phyloP scores from a whole-genome alignment of 78 protist genomes.

The Anaeramoeba ignava region DNA sequence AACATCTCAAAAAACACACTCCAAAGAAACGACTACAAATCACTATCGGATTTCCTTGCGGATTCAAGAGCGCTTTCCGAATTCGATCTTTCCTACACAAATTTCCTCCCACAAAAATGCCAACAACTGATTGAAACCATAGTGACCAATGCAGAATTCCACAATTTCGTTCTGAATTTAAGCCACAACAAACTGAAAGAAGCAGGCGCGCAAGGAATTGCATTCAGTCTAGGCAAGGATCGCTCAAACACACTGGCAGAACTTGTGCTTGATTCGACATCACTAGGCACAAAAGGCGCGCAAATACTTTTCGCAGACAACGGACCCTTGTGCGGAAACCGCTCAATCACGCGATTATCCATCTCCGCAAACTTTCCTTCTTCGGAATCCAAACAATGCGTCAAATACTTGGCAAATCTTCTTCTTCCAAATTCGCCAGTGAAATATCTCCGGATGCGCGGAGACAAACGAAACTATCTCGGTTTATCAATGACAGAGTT shows the following conservation, averaged over 20 bases:
- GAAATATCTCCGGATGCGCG: not conserved
- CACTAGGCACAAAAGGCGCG: not conserved
- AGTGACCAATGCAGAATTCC: not conserved
- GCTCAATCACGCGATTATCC: not conserved
- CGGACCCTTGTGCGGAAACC: not conserved
- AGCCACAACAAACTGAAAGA: not conserved
- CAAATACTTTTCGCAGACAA: too few relatives aligned
- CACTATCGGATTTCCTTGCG: too few relatives aligned
- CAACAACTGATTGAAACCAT: not conserved
- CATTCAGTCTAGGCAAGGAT: not conserved
- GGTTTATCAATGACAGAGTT: not conserved
- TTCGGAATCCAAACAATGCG: not conserved
- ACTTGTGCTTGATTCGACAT: not conserved
- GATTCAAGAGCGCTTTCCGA: not conserved
- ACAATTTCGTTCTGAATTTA: not conserved
- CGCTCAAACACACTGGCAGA: not conserved
- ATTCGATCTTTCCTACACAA: not conserved
- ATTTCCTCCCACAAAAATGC: not conserved
- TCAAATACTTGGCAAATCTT: not conserved
- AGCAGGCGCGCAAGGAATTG: not conserved
- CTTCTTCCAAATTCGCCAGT: not conserved
- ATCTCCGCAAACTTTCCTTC: not conserved
- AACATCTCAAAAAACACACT: too few relatives aligned
- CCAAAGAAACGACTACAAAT: too few relatives aligned
- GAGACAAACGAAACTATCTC: not conserved